Evolutionary conservation across 192 early-diverging fungal genomes (phyloP).

Genomic region (Podochytrium sp.): DNA sequence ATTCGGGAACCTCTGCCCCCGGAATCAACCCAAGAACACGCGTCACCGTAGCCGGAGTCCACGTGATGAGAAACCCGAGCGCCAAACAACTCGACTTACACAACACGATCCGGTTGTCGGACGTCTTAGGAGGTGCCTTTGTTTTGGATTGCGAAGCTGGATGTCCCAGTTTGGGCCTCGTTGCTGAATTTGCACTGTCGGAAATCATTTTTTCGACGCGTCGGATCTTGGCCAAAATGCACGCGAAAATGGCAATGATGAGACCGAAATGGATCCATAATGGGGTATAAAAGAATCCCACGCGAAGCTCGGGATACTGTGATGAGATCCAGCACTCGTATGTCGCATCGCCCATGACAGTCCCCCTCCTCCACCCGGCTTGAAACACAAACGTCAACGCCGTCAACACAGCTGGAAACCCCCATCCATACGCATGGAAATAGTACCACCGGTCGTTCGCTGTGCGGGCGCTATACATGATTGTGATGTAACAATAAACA

Average conservation of each 20-base stretch:
- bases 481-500: conserved; percentile 2
- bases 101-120: too few relatives aligned
- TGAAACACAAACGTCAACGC: background rate
- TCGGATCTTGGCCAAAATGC: too few relatives aligned
- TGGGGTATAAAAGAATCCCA: background rate
- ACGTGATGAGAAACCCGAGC: conserved; percentile 8
- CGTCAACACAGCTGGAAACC: background rate
- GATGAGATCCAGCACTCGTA: conserved; percentile 20
- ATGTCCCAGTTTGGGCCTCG: too few relatives aligned
- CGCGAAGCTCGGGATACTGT: background rate
- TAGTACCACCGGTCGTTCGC: background rate
- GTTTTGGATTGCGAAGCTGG: too few relatives aligned
- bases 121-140: too few relatives aligned
- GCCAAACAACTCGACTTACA: background rate
- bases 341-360: conserved; percentile 13
- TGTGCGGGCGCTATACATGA: background rate
- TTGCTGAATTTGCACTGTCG: too few relatives aligned
- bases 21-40: background rate
- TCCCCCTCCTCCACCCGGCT: too few relatives aligned
- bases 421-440: background rate
- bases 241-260: too few relatives aligned
- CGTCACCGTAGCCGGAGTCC: background rate
- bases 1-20: background rate
- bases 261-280: conserved; percentile 25
- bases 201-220: too few relatives aligned